These are phyloP conservation scores for Bombardia bombarda DNA, from an alignment of 495 filamentous ascomycete genomes.

Conservation along the genomic window DNA sequence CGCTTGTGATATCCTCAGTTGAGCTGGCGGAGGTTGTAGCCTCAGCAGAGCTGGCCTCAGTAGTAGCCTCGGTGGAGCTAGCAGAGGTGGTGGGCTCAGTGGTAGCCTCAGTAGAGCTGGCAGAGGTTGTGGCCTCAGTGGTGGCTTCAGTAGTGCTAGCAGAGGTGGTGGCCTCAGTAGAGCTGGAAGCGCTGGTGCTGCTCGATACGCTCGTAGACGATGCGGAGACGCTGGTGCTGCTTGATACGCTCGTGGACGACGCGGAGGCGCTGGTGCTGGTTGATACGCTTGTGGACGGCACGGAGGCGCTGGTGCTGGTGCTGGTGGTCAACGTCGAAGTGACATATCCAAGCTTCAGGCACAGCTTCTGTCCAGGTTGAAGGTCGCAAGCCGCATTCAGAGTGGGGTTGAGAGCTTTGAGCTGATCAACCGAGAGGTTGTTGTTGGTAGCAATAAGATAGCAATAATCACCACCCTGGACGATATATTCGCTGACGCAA, in stretches of 20 bases:
- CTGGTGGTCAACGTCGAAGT: constrained; percentile 3
- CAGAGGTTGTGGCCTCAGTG: constrained; percentile 4
- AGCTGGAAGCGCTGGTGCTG: constrained; percentile 1
- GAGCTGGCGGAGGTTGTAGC: no score
- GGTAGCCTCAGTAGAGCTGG: constrained; percentile 3
- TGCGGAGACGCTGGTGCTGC: not conserved
- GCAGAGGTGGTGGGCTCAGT: not conserved
- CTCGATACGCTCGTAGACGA: not conserved
- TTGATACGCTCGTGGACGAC: not conserved
- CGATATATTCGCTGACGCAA: constrained; percentile 9
- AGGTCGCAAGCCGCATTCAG: constrained; percentile 3
- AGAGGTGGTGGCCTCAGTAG: constrained; percentile 2
- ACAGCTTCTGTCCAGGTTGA: constrained; percentile 2
- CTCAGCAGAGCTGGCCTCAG: not conserved
- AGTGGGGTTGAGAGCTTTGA: constrained; percentile 3
- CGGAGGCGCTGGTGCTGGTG: not conserved
- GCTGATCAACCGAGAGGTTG: constrained; percentile 4
- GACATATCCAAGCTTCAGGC: constrained; percentile 4
- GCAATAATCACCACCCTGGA: constrained; percentile 10
- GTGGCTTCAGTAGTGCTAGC: constrained; percentile 4
- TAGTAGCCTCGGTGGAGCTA: constrained; percentile 1
- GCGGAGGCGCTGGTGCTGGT: constrained; percentile 1
- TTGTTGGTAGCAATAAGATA: constrained; percentile 6
- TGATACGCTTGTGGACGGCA: not conserved
- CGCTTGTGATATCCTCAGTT: no score